A percentile compares a stretch with the other conserved stretches of the same genome.
Conservation (phyloP, 352 stramenopile genomes). For the Phytophthora ramorum region DNA sequence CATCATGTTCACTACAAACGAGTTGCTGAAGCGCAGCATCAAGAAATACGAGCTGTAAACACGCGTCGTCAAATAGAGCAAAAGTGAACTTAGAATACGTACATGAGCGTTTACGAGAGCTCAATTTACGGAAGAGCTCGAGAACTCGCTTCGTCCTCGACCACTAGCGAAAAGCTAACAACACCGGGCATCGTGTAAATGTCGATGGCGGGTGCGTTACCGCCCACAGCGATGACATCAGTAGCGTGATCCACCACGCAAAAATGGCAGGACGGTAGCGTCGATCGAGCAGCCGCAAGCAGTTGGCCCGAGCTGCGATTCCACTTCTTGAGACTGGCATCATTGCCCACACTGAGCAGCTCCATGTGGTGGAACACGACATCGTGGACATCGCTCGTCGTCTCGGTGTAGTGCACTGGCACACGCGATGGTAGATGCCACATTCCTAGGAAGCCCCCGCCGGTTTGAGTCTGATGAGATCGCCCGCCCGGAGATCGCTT, state of each 20-base stretch:
- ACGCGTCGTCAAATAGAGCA: conserved; percentile 27
- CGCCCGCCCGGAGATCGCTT: conserved; percentile 32
- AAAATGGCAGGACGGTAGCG: conserved; percentile 67
- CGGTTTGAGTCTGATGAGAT: conserved; percentile 20
- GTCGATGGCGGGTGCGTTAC: conserved; percentile 62
- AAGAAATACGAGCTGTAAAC: conserved; percentile 35
- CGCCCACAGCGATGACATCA: conserved; percentile 74
- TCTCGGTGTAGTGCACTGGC: conserved; percentile 69
- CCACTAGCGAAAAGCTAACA: conserved; percentile 80
- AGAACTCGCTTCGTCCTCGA: conserved; percentile 41
- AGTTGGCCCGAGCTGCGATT: conserved; percentile 74
- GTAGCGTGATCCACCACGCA: conserved; percentile 68
- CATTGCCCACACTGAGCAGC: conserved; percentile 76
- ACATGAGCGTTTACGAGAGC: conserved; percentile 7
- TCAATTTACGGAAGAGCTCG: conserved; percentile 15
- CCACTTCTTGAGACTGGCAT: conserved; percentile 73
- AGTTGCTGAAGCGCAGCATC: conserved; percentile 63
- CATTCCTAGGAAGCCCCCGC: conserved; percentile 69
- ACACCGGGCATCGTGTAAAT: conserved; percentile 85
- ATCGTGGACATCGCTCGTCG: conserved; percentile 68
- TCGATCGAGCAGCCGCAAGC: conserved; percentile 60
- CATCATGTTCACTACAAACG: conserved; percentile 86
- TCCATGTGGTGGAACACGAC: conserved; percentile 78
- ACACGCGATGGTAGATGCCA: conserved; percentile 83
- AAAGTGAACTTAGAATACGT: conserved; percentile 28